Percentiles rank a stretch among this genome's conserved stretches.
Conservation (phyloP, 352 stramenopile species). For the Globisporangium acanthophoron region DNA sequence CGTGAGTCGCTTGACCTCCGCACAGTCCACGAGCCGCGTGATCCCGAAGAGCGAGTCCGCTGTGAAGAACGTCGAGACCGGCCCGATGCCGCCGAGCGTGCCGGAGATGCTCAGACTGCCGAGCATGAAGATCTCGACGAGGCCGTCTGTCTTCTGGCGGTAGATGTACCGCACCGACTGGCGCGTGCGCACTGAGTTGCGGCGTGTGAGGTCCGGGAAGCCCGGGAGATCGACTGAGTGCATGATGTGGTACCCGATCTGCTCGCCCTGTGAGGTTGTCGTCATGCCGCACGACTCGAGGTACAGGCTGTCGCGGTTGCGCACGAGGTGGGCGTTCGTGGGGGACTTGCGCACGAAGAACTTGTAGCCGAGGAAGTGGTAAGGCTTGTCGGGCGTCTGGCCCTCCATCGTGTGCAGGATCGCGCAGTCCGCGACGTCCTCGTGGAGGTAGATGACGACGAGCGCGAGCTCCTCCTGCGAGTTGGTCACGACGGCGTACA, state of each 20-base stretch:
- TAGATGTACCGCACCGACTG: constrained; percentile 54
- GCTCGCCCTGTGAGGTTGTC: constrained; percentile 27
- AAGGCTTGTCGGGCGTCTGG: constrained; percentile 33
- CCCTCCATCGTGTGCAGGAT: constrained; percentile 52
- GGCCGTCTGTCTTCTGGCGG: constrained; percentile 39
- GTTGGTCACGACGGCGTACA: constrained; percentile 48
- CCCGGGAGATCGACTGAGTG: constrained; percentile 55
- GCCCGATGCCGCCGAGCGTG: constrained; percentile 23
- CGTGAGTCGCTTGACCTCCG: constrained; percentile 49
- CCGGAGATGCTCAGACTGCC: constrained; percentile 44
- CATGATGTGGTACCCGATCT: constrained; percentile 61
- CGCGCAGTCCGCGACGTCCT: constrained; percentile 55
- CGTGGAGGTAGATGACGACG: constrained; percentile 48
- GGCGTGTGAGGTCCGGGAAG: constrained; percentile 41
- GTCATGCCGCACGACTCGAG: constrained; percentile 52
- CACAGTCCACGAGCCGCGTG: constrained; percentile 37
- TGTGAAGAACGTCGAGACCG: constrained; percentile 35
- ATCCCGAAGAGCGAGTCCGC: constrained; percentile 40
- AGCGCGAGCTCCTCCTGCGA: constrained; percentile 52
- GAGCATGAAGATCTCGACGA: constrained; percentile 63
- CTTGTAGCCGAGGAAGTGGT: constrained; percentile 68
- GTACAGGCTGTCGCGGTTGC: constrained; percentile 55
- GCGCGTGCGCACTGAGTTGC: constrained; percentile 48
- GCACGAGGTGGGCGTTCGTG: constrained; percentile 33
- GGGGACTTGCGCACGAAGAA: constrained; percentile 52